Evolutionary conservation across 1,284 basidiomycete species (phyloP).

Genomic region (Anthracocystis walkeri): DNA sequence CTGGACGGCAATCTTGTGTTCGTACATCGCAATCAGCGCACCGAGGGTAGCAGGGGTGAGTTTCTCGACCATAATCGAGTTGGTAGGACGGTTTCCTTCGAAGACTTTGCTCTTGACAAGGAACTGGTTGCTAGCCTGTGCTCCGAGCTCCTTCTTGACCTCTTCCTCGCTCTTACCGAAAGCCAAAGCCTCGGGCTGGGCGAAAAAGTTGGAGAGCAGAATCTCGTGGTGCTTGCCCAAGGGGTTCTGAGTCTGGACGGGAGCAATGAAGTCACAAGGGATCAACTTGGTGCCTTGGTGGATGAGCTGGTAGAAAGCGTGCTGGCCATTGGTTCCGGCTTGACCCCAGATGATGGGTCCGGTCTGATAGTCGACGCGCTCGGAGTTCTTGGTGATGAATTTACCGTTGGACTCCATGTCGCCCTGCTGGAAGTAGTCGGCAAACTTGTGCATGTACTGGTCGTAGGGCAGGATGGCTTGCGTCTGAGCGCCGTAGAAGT

Average conservation of each 20-base stretch:
- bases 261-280: constrained; percentile 92
- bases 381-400: constrained; percentile 90
- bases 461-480: constrained; percentile 96
- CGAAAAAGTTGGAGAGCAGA: constrained; percentile 96
- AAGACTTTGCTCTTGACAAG: constrained; percentile 98
- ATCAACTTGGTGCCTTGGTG: constrained; percentile 81
- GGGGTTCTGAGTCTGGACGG: constrained; percentile 92
- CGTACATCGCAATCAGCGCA: constrained; percentile 89
- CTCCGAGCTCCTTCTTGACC: constrained; percentile 82
- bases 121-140: constrained; percentile 80
- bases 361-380: constrained; percentile 94
- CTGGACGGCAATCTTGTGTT: constrained; percentile 99
- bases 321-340: constrained; percentile 96
- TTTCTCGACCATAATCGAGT: constrained; percentile 93
- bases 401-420: constrained; percentile 99
- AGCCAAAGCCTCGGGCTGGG: constrained; percentile 89
- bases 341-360: constrained; percentile 99
- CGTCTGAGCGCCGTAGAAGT: constrained; percentile 95
- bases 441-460: constrained; percentile 98
- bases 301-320: constrained; percentile 98
- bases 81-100: constrained; percentile 95
- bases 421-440: constrained; percentile 99
- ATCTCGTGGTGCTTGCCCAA: constrained; percentile 92
- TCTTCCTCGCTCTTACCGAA: constrained; percentile 96
- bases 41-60: constrained; percentile 90